Percentiles rank a stretch among this genome's conserved stretches.
Evolutionary conservation across 169 alveolate species (phyloP).

Genomic region (Plasmodium vivax): DNA sequence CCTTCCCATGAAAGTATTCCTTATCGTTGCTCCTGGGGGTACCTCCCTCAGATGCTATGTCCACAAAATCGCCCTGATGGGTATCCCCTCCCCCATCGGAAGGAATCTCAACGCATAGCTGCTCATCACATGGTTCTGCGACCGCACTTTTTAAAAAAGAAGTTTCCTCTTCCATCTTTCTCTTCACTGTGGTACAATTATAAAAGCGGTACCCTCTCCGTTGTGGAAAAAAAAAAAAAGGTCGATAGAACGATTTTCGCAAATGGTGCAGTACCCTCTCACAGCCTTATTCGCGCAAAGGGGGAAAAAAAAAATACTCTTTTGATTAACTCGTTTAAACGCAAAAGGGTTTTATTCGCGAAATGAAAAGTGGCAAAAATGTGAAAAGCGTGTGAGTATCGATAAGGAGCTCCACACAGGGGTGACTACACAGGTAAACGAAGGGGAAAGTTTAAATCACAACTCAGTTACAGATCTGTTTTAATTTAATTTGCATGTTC

Average conservation of each 20-base stretch:
- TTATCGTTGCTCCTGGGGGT: neutral
- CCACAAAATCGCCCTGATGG: neutral
- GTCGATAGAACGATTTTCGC: neutral
- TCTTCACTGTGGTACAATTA: neutral
- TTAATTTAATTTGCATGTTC: neutral
- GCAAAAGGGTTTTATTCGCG: neutral
- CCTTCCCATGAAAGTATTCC: neutral
- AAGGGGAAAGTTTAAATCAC: neutral
- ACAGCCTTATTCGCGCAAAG: neutral
- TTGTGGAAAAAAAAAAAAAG: neutral
- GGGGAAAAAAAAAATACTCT: neutral
- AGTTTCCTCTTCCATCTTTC: neutral
- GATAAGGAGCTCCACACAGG: neutral
- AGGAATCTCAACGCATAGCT: neutral
- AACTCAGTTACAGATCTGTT: neutral
- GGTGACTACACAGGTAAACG: neutral
- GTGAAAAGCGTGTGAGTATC: neutral
- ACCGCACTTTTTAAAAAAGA: neutral
- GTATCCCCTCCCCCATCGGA: neutral
- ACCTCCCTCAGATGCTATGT: neutral
- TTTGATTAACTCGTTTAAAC: neutral
- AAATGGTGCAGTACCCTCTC: neutral
- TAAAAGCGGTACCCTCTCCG: neutral
- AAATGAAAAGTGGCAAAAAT: neutral
- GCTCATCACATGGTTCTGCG: neutral